Percentiles rank a stretch among this genome's conserved stretches.
Evolutionary conservation across 2,329 filamentous ascomycete genomes (phyloP).

Genomic region (Gnomoniopsis sp.): DNA sequence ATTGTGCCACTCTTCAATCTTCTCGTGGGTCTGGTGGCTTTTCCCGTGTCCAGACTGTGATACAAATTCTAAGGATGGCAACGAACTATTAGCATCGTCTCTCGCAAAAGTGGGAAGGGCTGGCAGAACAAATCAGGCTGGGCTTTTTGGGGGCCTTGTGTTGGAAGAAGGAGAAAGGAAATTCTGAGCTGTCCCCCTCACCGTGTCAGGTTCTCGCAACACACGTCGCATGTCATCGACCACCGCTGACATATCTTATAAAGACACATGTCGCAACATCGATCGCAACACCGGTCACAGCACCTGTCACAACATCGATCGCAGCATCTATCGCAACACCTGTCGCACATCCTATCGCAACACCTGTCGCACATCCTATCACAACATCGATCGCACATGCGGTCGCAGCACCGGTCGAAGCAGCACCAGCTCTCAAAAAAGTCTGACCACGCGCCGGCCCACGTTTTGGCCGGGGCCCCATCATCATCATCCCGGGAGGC

Average conservation of each 20-base stretch:
- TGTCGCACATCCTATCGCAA: constrained; percentile 5
- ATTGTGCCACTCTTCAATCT: not conserved
- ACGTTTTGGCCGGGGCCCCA: no score
- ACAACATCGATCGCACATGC: not conserved
- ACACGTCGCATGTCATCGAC: not conserved
- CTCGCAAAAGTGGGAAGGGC: not conserved
- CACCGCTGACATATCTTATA: not conserved
- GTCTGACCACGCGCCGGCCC: not conserved
- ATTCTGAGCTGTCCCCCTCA: no score
- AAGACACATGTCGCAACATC: constrained; percentile 3
- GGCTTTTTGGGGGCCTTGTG: not conserved
- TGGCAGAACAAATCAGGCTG: no score
- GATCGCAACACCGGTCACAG: constrained; percentile 6
- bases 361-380: constrained; percentile 1
- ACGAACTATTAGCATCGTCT: not conserved
- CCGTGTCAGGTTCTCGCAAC: not conserved
- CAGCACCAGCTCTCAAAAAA: constrained; percentile 10
- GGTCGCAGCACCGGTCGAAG: constrained; percentile 4
- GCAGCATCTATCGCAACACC: not conserved
- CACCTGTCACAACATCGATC: constrained; percentile 5
- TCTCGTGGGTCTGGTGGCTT: not conserved
- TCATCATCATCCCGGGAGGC: no score
- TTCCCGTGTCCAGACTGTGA: not conserved
- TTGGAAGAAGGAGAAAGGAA: not conserved
- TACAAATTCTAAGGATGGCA: not conserved